A percentile compares a stretch with the other conserved stretches of the same genome.
phyloP scores from a whole-genome alignment of 2,329 filamentous ascomycete genomes.

The Alternaria conjuncta region DNA sequence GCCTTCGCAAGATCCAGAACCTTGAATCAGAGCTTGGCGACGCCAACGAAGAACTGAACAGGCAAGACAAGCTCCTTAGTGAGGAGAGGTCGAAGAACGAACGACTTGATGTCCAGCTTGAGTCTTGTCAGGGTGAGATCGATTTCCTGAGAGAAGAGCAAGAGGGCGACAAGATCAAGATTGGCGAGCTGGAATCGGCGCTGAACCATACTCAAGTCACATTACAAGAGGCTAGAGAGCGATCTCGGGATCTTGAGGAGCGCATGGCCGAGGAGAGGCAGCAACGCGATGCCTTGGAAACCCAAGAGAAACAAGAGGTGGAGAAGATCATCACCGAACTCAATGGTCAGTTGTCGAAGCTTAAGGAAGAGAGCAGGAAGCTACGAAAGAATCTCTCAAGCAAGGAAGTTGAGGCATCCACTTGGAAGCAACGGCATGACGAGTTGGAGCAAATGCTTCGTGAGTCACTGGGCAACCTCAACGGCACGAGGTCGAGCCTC shows the following conservation, averaged over 20 bases:
- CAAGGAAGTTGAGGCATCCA: slow-evolving; percentile 84
- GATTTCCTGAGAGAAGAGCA: slow-evolving; percentile 96
- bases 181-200: slow-evolving; percentile 87
- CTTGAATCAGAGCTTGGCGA: slow-evolving; percentile 84
- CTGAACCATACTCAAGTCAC: slow-evolving; percentile 79
- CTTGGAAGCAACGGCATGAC: slow-evolving; percentile 89
- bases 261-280: slow-evolving; percentile 80
- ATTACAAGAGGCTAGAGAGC: slow-evolving; percentile 85
- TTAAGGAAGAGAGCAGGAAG: slow-evolving; percentile 84
- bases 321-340: slow-evolving; percentile 93
- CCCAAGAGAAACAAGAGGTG: slow-evolving; percentile 91
- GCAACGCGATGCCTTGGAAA: slow-evolving; percentile 85
- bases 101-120: slow-evolving; percentile 85
- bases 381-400: slow-evolving; percentile 83
- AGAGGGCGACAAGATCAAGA: slow-evolving; percentile 96
- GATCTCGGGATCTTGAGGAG: slow-evolving; percentile 58
- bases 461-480: slow-evolving; percentile 84
- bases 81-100: slow-evolving; percentile 89
- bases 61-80: slow-evolving; percentile 80
- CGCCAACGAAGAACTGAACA: slow-evolving; percentile 84
- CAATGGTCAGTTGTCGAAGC: slow-evolving; percentile 78
- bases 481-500: slow-evolving; percentile 82
- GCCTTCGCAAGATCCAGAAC: slow-evolving; percentile 77
- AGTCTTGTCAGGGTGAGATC: slow-evolving; percentile 91
- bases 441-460: slow-evolving; percentile 90